Base-by-base conservation (phyloP, 2,329 filamentous ascomycete genomes). In the Didymella lethalis region DNA sequence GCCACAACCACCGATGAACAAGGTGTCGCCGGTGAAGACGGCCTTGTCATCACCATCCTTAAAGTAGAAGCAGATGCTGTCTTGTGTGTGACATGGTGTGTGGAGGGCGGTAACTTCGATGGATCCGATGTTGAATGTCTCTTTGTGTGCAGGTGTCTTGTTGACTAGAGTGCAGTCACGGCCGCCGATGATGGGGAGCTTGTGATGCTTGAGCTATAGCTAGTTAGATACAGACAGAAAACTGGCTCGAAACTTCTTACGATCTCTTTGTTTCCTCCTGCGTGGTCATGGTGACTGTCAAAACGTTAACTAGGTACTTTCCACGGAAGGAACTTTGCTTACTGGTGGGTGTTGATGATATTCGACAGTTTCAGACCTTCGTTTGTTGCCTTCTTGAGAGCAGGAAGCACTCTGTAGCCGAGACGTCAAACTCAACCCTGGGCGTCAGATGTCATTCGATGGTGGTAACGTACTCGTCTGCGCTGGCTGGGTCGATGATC, bases 321-420 rank as follows among this genome's bases (percentile, higher is more conserved):
- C 11, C 16, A 23, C 16, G 4, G 26, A 16, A 8, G 10, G 25
- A 0, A 34, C 14, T 28, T 2, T 11, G 25, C 11, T 78, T 82
- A 97, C 93, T 98, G 94, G 73, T 99, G 95, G 1, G 95, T 99
- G 75, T 99, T 99, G 71, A 98, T 88, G 73, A 99, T 96, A 48
- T 89, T 91, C 25, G 85, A 93, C 62, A 99, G 80, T 68, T 96
- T 93, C 73, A 97, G 92, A 67, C 86, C 85, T 16, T 90, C 89
- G 23, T 87, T 79, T 6, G 91, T 89, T 59, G 91, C 88, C 64
- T 93, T 84, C 75, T 94, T 89, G 51, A 99, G 79, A 10, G 84
- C 81, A 12, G 87, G 86, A 3, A 85, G 75, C 4, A 89, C 87
- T 67, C 87, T 89, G 47, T 55, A 25, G 18, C 34, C n/a, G 16